Conservation (phyloP, 768 basidiomycete species). For the Naganishia vishniacii region DNA sequence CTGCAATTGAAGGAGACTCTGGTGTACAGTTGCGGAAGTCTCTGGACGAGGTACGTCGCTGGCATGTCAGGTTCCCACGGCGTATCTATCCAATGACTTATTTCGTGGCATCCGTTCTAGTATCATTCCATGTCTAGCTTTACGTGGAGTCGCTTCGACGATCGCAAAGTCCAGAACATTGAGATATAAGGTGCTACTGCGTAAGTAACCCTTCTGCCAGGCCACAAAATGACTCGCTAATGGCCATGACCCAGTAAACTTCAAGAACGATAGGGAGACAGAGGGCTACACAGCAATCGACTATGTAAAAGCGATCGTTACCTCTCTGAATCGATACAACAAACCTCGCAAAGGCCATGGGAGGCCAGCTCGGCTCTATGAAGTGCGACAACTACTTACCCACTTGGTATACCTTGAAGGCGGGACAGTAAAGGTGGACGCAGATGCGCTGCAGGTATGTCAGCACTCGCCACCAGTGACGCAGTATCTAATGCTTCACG, state of each 20-base stretch:
- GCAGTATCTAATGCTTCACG: too few relatives aligned
- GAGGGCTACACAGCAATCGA: conserved; percentile 74
- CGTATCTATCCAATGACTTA: neutral
- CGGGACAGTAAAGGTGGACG: conserved; percentile 61
- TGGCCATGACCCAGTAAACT: conserved; percentile 61
- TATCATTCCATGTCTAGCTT: conserved; percentile 84
- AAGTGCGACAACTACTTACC: conserved; percentile 73
- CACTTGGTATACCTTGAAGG: conserved; percentile 74
- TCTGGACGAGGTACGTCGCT: conserved; percentile 75
- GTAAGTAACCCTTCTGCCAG: conserved; percentile 54
- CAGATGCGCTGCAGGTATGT: conserved; percentile 58
- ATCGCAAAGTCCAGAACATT: conserved; percentile 70
- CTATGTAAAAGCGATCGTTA: conserved; percentile 72
- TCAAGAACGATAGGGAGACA: conserved; percentile 83
- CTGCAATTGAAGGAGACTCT: conserved; percentile 62
- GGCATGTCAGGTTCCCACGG: neutral
- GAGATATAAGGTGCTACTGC: conserved; percentile 73
- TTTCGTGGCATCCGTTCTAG: conserved; percentile 48
- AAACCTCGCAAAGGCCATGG: conserved; percentile 47
- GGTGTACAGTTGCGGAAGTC: conserved; percentile 86
- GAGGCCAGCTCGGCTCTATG: conserved; percentile 53
- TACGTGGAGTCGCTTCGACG: conserved; percentile 69
- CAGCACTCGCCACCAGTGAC: too few relatives aligned
- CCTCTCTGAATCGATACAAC: conserved; percentile 58
- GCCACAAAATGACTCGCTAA: neutral